Evolutionary conservation across 2,329 filamentous ascomycete species (phyloP).

Genomic region (Aspergillus aculeatus): DNA sequence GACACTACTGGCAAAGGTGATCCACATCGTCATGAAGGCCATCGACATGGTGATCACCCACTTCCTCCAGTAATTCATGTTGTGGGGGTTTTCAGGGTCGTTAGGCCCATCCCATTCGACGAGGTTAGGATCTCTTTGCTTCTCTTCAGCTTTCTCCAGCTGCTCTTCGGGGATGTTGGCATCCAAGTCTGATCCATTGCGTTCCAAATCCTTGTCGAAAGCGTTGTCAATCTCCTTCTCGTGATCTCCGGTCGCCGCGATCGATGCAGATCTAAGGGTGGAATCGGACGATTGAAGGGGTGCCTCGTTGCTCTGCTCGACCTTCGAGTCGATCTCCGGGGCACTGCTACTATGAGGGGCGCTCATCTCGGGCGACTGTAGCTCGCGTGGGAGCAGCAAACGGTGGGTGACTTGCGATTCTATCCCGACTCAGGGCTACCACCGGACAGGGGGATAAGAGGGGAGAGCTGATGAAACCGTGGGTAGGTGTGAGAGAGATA

Average conservation of each 20-base stretch:
- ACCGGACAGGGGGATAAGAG: not conserved
- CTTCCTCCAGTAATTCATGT: constrained; percentile 34
- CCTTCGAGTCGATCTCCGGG: constrained; percentile 5
- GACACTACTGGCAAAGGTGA: constrained; percentile 50
- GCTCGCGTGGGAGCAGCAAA: too few species aligned
- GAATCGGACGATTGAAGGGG: constrained; percentile 13
- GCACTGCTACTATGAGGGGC: constrained; percentile 1
- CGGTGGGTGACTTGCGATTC: not conserved
- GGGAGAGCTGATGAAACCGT: not conserved
- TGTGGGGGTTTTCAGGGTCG: constrained; percentile 35
- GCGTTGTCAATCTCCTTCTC: constrained; percentile 8
- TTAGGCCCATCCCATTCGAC: constrained; percentile 35
- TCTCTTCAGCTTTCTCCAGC: constrained; percentile 9
- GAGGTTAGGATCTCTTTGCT: constrained; percentile 27
- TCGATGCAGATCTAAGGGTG: constrained; percentile 14
- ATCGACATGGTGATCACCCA: constrained; percentile 39
- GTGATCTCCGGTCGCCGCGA: constrained; percentile 3
- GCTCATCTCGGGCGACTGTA: constrained; percentile 1
- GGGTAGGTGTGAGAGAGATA: not conserved
- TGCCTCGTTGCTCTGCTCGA: constrained; percentile 6
- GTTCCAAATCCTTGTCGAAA: constrained; percentile 9
- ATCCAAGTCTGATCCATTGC: constrained; percentile 15
- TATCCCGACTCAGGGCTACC: not conserved
- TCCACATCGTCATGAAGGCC: constrained; percentile 41
- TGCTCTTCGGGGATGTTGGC: constrained; percentile 7